These are phyloP conservation scores for Tritrichomonas musculus DNA, from an alignment of 208 protist genomes.

Conservation along the genomic window DNA sequence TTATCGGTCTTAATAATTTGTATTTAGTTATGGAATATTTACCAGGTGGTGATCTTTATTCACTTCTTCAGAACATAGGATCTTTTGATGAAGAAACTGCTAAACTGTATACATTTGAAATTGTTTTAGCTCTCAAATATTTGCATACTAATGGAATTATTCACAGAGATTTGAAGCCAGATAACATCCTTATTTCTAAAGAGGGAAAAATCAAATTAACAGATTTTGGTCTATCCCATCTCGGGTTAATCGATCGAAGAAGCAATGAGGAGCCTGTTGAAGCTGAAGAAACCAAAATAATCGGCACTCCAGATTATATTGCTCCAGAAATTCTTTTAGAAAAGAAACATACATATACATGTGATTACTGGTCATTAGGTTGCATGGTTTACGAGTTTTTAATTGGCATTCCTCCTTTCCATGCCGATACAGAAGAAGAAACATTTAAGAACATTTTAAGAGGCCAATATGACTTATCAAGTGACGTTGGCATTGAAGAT, in stretches of 20 bases:
- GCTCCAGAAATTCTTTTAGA: not conserved
- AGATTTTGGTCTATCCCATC: not conserved
- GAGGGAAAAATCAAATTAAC: not conserved
- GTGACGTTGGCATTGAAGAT: not conserved
- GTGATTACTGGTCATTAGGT: not conserved
- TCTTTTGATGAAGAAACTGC: not conserved
- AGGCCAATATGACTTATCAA: not conserved
- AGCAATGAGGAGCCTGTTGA: not conserved
- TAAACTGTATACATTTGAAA: not conserved
- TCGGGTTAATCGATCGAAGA: not conserved
- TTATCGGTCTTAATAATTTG: not conserved
- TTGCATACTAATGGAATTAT: not conserved
- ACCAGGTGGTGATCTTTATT: not conserved
- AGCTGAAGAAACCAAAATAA: not conserved
- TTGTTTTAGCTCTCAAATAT: not conserved
- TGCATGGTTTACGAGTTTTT: not conserved
- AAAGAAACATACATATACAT: not conserved
- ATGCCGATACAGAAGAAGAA: not conserved
- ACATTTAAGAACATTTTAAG: not conserved
- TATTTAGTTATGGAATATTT: slow-evolving; percentile 35
- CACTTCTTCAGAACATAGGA: not conserved
- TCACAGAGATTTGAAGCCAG: slow-evolving; percentile 26
- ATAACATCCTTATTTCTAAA: not conserved
- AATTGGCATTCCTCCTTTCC: not conserved
- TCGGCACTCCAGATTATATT: slow-evolving; percentile 14